Evolutionary conservation across 2,329 filamentous ascomycete genomes (phyloP).

Genomic region (Trichoderma koningiopsis): DNA sequence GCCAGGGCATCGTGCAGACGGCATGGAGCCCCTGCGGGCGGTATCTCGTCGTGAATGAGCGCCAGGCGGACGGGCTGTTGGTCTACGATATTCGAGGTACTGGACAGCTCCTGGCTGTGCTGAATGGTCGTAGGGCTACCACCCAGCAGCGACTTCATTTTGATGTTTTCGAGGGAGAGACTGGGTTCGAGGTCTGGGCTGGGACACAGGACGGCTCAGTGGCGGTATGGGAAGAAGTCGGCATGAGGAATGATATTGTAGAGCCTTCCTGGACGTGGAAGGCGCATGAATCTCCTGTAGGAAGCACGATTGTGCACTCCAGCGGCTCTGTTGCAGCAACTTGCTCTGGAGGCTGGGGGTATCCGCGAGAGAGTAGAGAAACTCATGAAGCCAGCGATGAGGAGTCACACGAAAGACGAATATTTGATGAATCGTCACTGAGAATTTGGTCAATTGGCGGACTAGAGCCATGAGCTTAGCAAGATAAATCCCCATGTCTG

Average conservation of each 20-base stretch:
- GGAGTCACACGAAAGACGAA: not conserved
- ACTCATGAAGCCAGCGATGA: not conserved
- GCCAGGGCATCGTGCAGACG: conserved; percentile 64
- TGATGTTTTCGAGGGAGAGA: conserved; percentile 53
- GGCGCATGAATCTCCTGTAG: conserved; percentile 51
- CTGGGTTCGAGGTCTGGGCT: conserved; percentile 63
- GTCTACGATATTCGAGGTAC: conserved; percentile 66
- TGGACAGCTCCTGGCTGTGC: conserved; percentile 56
- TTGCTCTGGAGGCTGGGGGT: conserved; percentile 58
- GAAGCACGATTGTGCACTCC: conserved; percentile 53
- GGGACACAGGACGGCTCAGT: conserved; percentile 57
- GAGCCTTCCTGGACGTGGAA: conserved; percentile 54
- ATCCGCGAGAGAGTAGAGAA: conserved; percentile 27
- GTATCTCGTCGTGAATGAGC: conserved; percentile 65
- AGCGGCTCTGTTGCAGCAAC: conserved; percentile 60
- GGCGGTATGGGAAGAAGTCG: conserved; percentile 61
- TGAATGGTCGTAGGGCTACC: conserved; percentile 52
- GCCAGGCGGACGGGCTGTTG: conserved; percentile 56
- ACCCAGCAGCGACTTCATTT: conserved; percentile 60
- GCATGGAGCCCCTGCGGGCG: conserved; percentile 65
- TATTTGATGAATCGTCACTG: conserved; percentile 31
- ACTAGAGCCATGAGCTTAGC: not conserved
- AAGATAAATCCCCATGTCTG: not conserved
- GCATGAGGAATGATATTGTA: conserved; percentile 48
- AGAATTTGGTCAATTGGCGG: conserved; percentile 31